Evolutionary conservation across 108 stramenopile species (phyloP), one percentile per base, ranked within the genome.

Genomic region (Skeletonema grethae): DNA sequence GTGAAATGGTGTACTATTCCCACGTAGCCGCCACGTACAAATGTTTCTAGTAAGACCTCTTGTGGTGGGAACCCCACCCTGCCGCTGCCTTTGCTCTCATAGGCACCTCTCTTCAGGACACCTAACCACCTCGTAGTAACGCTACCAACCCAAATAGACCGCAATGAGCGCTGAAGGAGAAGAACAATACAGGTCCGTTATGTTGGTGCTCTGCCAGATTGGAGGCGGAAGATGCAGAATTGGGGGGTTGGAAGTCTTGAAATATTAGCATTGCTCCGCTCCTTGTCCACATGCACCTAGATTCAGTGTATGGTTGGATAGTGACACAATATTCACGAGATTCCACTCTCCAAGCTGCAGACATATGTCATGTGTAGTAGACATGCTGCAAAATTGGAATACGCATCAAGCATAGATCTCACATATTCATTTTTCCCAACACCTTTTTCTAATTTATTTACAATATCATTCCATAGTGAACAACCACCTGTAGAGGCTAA

Each of bases 81-180:
- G 25, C 25, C 25, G 25, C 25, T 28, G 25, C 41, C 15, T 43
- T 3, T 15, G 38, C 50, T 53, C 50, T 53, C 50, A 53, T 53
- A 53, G 22, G 50, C 22, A 48, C 18, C 46, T 48, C 18, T 53
- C 31, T 48, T 16, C 7, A 53, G 22, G 50, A 53, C 50, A 20
- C 18, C 50, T 53, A 53, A 22, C 50, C 41, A 43, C 5, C 41
- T 43, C 16, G 18, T 22, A 53, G 18, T 22, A 53, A 22, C 22
- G 22, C 50, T 53, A 53, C 50, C 50, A 22, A 10, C 50, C 50
- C 50, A 48, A 48, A 0, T 53, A n/a, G 50, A 20, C 18, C 64
- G 69, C 77, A 72, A 79, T 79, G 77, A 79, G 77, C 75, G 67
- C 56, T 35, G 77, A 79, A 72, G 77, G 70, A 66, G 77, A 79